These are phyloP conservation scores for Conticribra weissflogii DNA, from an alignment of 108 stramenopile genomes.

Conservation along the genomic window DNA sequence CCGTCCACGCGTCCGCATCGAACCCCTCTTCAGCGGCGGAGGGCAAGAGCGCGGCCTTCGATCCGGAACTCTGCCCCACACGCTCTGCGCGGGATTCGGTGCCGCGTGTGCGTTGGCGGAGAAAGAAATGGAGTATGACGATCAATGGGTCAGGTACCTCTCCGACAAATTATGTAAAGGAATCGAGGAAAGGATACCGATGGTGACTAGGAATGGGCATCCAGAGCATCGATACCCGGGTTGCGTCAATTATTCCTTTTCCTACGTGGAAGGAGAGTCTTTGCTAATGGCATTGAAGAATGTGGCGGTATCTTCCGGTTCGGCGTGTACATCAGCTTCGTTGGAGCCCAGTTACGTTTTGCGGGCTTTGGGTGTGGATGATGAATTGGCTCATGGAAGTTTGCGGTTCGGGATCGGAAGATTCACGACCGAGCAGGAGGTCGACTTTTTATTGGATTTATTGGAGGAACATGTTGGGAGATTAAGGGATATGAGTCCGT, in stretches of 20 bases:
- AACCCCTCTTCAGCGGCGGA: slow-evolving; percentile 95
- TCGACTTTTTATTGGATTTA: slow-evolving; percentile 95
- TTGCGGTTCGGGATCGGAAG: slow-evolving; percentile 97
- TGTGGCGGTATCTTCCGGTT: slow-evolving; percentile 96
- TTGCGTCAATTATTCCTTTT: slow-evolving; percentile 97
- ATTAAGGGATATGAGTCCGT: slow-evolving; percentile 96
- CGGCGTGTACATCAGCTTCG: slow-evolving; percentile 97
- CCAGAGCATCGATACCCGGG: slow-evolving; percentile 88
- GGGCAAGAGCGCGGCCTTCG: slow-evolving; percentile 98
- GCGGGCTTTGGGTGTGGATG: slow-evolving; percentile 97
- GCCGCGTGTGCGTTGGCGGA: slow-evolving; percentile 88
- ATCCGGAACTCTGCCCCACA: slow-evolving; percentile 88
- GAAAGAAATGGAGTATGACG: slow-evolving; percentile 89
- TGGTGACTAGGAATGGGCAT: slow-evolving; percentile 95
- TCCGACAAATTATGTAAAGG: slow-evolving; percentile 81
- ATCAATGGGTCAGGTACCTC: slow-evolving; percentile 75
- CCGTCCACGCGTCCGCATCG: slow-evolving; percentile 96
- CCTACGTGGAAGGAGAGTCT: slow-evolving; percentile 98
- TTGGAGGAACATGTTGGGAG: slow-evolving; percentile 91
- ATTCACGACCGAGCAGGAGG: slow-evolving; percentile 96
- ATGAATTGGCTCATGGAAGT: slow-evolving; percentile 97
- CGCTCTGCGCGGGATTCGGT: slow-evolving; percentile 94
- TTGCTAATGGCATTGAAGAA: slow-evolving; percentile 98
- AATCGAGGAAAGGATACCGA: slow-evolving; percentile 84
- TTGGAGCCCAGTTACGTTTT: slow-evolving; percentile 99